Base-by-base conservation (phyloP, 495 filamentous ascomycete genomes). In the Hyaloscypha hepaticicola region DNA sequence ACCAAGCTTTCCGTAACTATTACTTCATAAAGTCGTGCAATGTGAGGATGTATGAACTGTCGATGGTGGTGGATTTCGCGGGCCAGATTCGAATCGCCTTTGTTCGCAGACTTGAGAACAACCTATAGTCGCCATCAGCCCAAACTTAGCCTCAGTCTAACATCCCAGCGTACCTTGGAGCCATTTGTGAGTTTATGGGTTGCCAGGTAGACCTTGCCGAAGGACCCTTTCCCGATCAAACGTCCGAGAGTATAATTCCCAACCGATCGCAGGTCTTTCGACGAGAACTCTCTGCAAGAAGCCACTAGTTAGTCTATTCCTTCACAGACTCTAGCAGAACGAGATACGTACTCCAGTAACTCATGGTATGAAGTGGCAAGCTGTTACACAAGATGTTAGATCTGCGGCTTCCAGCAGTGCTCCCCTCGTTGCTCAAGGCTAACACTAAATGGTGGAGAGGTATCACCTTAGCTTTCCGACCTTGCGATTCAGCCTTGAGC, bases 51-150 rank as follows among this genome's bases (percentile, higher is more conserved):
- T 64, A 97, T 81, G 75, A 99, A 96, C 78, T 99, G 95, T 68
- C 95, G 90, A 74, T 99, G 95, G 72, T 99, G 95, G 73, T 99
- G 95, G 68, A 99, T 98, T 74, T 99, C 95, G 63, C 95, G 89
- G 41, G 93, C 93, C 45, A 99, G 88, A 74, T 98, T 98, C 31
- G 91, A 85, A 73, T 99, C 95, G 69, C 94, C 89, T 77, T 96
- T 97, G 73, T 92, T 93, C 61, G 95, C 93, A 52, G 94, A 97
- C 77, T 98, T 98, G 73, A 98, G 91, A 19, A 98, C 94, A 66
- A 98, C 93, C 94, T 96, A 71, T 65, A 38, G 34, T 21, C 12
- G 33, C 69, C 45, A 66, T 57, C 55, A 29, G 16, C 24, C 25
- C 62, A 28, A 50, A 34, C 45, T 33, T 4, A 6, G 7, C 24